phyloP scores from a whole-genome alignment of 2,329 filamentous ascomycete genomes.

The Penicillium capsulatum region DNA sequence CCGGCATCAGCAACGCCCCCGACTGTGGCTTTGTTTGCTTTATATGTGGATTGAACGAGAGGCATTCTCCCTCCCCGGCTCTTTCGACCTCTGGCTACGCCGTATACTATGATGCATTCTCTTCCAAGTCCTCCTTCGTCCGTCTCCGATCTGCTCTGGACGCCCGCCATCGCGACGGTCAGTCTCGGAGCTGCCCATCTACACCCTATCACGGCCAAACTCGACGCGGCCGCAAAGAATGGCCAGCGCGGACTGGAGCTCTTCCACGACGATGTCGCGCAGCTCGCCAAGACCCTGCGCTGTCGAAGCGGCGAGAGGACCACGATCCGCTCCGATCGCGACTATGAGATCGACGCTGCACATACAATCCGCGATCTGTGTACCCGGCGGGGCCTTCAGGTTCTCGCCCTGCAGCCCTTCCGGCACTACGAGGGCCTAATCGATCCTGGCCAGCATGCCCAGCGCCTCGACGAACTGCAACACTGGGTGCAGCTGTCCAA shows the following conservation, averaged over 20 bases:
- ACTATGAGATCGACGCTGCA: slow-evolving; percentile 56
- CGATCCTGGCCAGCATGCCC: slow-evolving; percentile 12
- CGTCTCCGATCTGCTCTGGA: slow-evolving; percentile 13
- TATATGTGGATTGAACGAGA: slow-evolving; percentile 1
- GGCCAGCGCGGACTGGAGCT: slow-evolving; percentile 63
- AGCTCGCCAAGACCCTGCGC: slow-evolving; percentile 52
- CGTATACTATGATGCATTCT: slow-evolving; percentile 11
- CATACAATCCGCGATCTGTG: slow-evolving; percentile 52
- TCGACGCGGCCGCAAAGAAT: slow-evolving; percentile 29
- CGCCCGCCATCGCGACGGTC: slow-evolving; percentile 22
- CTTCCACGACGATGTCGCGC: slow-evolving; percentile 63
- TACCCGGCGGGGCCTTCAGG: slow-evolving; percentile 49
- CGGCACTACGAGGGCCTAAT: slow-evolving; percentile 62
- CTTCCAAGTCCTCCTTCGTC: slow-evolving; percentile 15
- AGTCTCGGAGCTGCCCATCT: slow-evolving; percentile 18
- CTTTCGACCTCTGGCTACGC: neutral
- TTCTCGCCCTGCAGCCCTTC: slow-evolving; percentile 69
- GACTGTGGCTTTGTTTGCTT: slow-evolving; percentile 3
- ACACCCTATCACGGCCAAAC: slow-evolving; percentile 24
- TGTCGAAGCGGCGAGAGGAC: slow-evolving; percentile 20
- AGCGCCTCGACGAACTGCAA: slow-evolving; percentile 18
- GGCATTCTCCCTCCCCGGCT: neutral
- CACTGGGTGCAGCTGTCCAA: slow-evolving; percentile 18
- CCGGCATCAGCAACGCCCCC: slow-evolving; percentile 1
- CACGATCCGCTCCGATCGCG: slow-evolving; percentile 40